A percentile compares a stretch with the other conserved stretches of the same genome.
Conservation (phyloP, 805 yeast species). For the Candida maesae region DNA sequence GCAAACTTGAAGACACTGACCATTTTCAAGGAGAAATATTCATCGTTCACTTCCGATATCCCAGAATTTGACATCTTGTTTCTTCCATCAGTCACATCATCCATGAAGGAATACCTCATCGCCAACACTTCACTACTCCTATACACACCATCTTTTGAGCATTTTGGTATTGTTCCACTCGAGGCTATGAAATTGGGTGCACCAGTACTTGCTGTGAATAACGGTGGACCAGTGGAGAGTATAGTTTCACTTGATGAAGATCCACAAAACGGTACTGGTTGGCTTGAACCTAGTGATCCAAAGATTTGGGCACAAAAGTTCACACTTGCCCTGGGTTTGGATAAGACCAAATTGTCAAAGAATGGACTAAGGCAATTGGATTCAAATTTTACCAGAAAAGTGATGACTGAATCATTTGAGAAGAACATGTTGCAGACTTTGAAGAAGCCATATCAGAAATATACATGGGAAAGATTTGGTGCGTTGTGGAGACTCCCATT, state of each 20-base stretch:
- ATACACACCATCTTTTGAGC: slow-evolving; percentile 91
- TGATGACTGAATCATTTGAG: slow-evolving; percentile 38
- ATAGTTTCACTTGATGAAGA: slow-evolving; percentile 32
- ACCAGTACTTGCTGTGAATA: slow-evolving; percentile 80
- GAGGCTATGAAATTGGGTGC: slow-evolving; percentile 87
- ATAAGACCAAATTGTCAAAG: slow-evolving; percentile 12
- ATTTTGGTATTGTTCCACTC: slow-evolving; percentile 96
- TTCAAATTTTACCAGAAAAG: slow-evolving; percentile 33
- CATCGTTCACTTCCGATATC: slow-evolving; percentile 15
- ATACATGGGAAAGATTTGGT: slow-evolving; percentile 31
- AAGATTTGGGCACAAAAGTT: slow-evolving; percentile 54
- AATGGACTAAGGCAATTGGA: slow-evolving; percentile 32
- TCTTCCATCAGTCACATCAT: slow-evolving; percentile 72
- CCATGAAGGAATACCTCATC: slow-evolving; percentile 60
- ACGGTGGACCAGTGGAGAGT: slow-evolving; percentile 93
- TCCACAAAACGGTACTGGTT: slow-evolving; percentile 54
- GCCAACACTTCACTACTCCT: slow-evolving; percentile 54
- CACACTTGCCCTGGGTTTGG: slow-evolving; percentile 33
- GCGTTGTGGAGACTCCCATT: slow-evolving; percentile 24
- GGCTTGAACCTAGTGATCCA: slow-evolving; percentile 46
- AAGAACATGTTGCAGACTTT: slow-evolving; percentile 30
- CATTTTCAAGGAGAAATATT: slow-evolving; percentile 29
- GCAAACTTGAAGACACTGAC: slow-evolving; percentile 45
- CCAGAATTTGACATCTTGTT: slow-evolving; percentile 53
- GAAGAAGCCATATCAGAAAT: slow-evolving; percentile 21